A percentile compares a stretch with the other conserved stretches of the same genome.
Conservation (phyloP, 2,329 filamentous ascomycete species). For the Curvularia lunata region DNA sequence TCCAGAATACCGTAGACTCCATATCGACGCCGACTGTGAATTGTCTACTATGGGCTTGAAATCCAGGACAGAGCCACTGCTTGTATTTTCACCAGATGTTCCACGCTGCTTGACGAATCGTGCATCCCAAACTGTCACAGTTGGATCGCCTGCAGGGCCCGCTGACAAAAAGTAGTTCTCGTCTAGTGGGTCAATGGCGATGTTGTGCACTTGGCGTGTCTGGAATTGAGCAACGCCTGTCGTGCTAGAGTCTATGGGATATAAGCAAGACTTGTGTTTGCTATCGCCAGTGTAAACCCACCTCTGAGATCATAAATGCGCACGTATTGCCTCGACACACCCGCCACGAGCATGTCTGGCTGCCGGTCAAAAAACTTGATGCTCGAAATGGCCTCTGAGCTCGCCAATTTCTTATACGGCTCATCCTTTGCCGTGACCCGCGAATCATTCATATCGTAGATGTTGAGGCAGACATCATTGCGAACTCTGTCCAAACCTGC, state of each 20-base stretch:
- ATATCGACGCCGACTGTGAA: constrained; percentile 59
- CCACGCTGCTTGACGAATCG: constrained; percentile 55
- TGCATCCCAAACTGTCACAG: constrained; percentile 79
- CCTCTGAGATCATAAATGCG: constrained; percentile 80
- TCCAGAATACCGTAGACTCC: constrained; percentile 67
- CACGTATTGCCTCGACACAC: constrained; percentile 76
- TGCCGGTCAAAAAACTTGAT: constrained; percentile 81
- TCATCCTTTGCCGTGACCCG: constrained; percentile 60
- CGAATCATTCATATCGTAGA: constrained; percentile 74
- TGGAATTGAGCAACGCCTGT: constrained; percentile 57
- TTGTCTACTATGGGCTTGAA: constrained; percentile 62
- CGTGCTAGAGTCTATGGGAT: constrained; percentile 46
- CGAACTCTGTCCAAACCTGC: constrained; percentile 81
- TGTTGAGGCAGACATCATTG: constrained; percentile 81
- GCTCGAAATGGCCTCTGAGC: constrained; percentile 76
- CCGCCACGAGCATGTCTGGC: constrained; percentile 75
- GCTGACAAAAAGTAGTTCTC: constrained; percentile 86
- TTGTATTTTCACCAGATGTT: constrained; percentile 58
- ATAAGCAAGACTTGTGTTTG: constrained; percentile 19
- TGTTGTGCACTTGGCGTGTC: constrained; percentile 67
- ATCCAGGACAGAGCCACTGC: constrained; percentile 62
- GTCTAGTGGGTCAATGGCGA: constrained; percentile 80
- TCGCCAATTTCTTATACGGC: constrained; percentile 63
- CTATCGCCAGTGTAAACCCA: constrained; percentile 50
- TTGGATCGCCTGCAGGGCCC: constrained; percentile 72